A percentile compares a stretch with the other conserved stretches of the same genome.
These are phyloP conservation scores for Trichoderma breve DNA, from an alignment of 2,329 filamentous ascomycete genomes.

Conservation along the genomic window DNA sequence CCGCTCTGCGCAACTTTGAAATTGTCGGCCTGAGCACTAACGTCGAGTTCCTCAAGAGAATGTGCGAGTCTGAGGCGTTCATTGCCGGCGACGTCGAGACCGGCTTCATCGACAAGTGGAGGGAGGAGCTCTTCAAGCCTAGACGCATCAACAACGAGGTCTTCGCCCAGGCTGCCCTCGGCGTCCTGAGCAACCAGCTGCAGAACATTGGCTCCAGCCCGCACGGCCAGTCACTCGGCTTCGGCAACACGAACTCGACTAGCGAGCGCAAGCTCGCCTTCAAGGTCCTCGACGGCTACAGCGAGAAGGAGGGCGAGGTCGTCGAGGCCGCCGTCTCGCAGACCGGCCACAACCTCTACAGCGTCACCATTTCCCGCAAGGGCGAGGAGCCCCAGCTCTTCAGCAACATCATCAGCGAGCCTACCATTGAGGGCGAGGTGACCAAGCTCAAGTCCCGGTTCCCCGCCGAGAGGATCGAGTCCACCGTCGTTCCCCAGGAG, in stretches of 20 bases:
- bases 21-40: constrained; percentile 92
- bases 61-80: constrained; percentile 80
- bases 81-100: constrained; percentile 88
- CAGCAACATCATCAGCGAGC: constrained; percentile 45
- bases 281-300: constrained; percentile 59
- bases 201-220: constrained; percentile 33
- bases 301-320: constrained; percentile 62
- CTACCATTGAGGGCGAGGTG: constrained; percentile 30
- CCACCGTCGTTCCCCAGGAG: constrained; percentile 66
- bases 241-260: constrained; percentile 45
- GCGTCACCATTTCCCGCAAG: constrained; percentile 45
- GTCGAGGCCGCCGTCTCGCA: constrained; percentile 53
- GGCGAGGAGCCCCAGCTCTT: constrained; percentile 42
- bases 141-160: constrained; percentile 65
- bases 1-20: constrained; percentile 84
- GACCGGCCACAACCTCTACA: constrained; percentile 46
- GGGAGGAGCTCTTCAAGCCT: constrained; percentile 71
- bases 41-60: constrained; percentile 89
- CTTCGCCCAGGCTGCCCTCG: constrained; percentile 83
- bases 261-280: constrained; percentile 50
- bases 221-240: constrained; percentile 55
- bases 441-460: constrained; percentile 59
- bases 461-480: constrained; percentile 73
- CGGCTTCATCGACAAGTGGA: constrained; percentile 90
- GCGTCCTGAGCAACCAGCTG: constrained; percentile 57